phyloP scores from a whole-genome alignment of 2,329 filamentous ascomycete genomes.

The Colletotrichum sp. region DNA sequence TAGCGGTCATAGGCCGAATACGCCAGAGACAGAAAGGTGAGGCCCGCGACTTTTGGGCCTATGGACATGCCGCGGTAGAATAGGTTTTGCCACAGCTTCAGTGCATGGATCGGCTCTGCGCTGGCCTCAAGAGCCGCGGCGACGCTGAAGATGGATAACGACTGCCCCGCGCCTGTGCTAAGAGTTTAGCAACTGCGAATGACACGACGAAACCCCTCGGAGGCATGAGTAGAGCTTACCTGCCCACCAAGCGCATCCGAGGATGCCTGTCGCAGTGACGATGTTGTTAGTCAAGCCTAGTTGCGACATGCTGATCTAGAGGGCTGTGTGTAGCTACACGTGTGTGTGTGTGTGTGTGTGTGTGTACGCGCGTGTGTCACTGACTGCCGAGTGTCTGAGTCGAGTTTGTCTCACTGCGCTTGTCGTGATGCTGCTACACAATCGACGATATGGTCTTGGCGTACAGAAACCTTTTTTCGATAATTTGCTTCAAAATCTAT shows the following conservation, averaged over 20 bases:
- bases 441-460: neutral
- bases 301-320: conserved; percentile 9
- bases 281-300: conserved; percentile 10
- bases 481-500: neutral
- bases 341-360: neutral
- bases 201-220: neutral
- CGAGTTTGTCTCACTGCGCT: neutral
- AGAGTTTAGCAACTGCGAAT: neutral
- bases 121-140: conserved; percentile 32
- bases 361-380: neutral
- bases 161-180: conserved; percentile 37
- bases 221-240: neutral
- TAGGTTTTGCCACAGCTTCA: conserved; percentile 40
- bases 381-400: neutral
- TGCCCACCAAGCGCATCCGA: conserved; percentile 17
- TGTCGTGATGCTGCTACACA: neutral
- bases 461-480: neutral
- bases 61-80: conserved; percentile 39
- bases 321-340: neutral
- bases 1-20: conserved; percentile 40
- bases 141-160: conserved; percentile 39
- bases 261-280: conserved; percentile 14
- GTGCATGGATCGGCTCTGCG: conserved; percentile 31
- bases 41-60: conserved; percentile 41
- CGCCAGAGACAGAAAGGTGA: conserved; percentile 36